A percentile compares a stretch with the other conserved stretches of the same genome.
These are phyloP conservation scores for Trichoderma lentiforme DNA, from an alignment of 2,329 filamentous ascomycete genomes.

Conservation along the genomic window DNA sequence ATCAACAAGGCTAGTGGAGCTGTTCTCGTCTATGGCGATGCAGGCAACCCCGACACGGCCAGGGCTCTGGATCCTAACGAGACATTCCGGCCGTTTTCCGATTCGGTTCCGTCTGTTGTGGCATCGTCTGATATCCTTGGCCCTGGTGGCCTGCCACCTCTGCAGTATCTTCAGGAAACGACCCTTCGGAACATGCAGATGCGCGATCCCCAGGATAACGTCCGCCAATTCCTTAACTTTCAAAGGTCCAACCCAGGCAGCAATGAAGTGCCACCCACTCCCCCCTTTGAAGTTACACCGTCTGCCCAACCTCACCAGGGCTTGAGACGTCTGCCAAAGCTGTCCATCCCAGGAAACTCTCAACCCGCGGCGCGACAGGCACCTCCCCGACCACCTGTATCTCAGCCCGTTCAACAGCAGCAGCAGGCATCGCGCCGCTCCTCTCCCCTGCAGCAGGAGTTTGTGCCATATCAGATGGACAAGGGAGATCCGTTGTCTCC, in stretches of 20 bases:
- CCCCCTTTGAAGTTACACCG: slow-evolving; percentile 64
- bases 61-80: slow-evolving; percentile 54
- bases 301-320: slow-evolving; percentile 49
- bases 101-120: slow-evolving; percentile 75
- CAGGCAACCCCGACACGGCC: slow-evolving; percentile 70
- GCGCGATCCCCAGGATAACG: slow-evolving; percentile 86
- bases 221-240: slow-evolving; percentile 85
- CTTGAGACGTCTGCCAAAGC: slow-evolving; percentile 58
- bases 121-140: slow-evolving; percentile 90
- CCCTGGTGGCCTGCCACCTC: slow-evolving; percentile 58
- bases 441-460: slow-evolving; percentile 30
- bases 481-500: slow-evolving; percentile 50
- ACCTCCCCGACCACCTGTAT: slow-evolving; percentile 28
- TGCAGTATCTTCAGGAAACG: slow-evolving; percentile 71
- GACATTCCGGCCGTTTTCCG: slow-evolving; percentile 64
- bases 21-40: slow-evolving; percentile 74
- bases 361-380: slow-evolving; percentile 28
- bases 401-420: slow-evolving; percentile 25
- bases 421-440: slow-evolving; percentile 20
- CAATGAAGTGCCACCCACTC: slow-evolving; percentile 63
- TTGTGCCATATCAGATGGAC: slow-evolving; percentile 52
- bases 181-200: slow-evolving; percentile 65
- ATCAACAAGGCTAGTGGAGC: slow-evolving; percentile 53
- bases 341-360: slow-evolving; percentile 52
- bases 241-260: slow-evolving; percentile 56